Evolutionary conservation across 1,139 yeast genomes (phyloP), one percentile per base, ranked within the genome.

Genomic region (Scheffersomyces stambukii): DNA sequence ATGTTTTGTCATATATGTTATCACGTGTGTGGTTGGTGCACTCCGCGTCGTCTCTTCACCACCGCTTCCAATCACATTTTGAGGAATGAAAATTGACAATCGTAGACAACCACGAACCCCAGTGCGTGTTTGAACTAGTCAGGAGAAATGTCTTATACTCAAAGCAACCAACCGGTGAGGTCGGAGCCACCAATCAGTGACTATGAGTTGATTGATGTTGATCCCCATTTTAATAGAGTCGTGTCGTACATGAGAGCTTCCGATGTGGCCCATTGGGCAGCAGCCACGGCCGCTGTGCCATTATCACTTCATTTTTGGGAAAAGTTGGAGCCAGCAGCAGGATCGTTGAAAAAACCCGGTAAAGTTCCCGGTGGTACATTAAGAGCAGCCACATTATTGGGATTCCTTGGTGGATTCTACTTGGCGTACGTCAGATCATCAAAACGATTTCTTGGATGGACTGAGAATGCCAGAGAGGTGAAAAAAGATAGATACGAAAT

Each of bases 401-500:
- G 94, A 12, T 60, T 73, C 27, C 50, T 72, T 27, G 88, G 88
- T 31, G 94, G 95, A 3, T 83, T 83, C 54, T 60, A 77, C 41
- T 62, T 77, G 33, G 80, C 85, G 24, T 83, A 83, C 57, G 73
- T 61, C 28, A 64, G 72, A 46, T 77, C 89, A 10, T 63, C 80
- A 19, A 70, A 73, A 54, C 72, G 95, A 54, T 83, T 85, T 57
- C 77, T 81, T 65, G 95, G 95, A 18, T 75, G 79, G 67, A 48
- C 70, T 21, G 95, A 85, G 58, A 85, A 85, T 59, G 51, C 65
- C 19, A 64, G 80, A 44, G 95, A 85, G 57, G 88, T 82, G 30
- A 52, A 55, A 35, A 76, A 70, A 57, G 95, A 85, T 54, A 70
- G 93, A 55, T 78, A 65, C 50, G 91, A 84, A 56, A 71, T 81